Base-by-base conservation (phyloP, 2,329 filamentous ascomycete genomes). In the Pseudogymnoascus sp. region DNA sequence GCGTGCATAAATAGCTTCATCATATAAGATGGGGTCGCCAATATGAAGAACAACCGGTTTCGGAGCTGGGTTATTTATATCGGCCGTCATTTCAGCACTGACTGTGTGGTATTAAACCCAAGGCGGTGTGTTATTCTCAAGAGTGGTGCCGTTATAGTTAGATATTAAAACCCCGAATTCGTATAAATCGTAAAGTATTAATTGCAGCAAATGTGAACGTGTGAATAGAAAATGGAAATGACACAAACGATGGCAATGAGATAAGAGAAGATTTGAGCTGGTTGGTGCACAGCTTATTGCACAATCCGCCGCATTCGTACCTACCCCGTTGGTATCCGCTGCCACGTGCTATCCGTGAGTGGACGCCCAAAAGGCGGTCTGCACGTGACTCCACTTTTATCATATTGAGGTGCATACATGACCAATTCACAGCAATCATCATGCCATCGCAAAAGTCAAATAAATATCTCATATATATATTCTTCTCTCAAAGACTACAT, bases 1-100 rank as follows among this genome's bases (percentile, higher is more conserved):
- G 11, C 67, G 63, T 5, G 65, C 63, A 61, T 71, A 73, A 31
- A 70, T 65, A 1, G 65, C 65, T 8, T 66, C 66, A 48, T 74
- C 73, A 71, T 71, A 74, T 65, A 71, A 71, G 2, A 74, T 69
- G 3, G 72, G 71, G 60, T 74, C 72, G 3, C 73, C 73, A 48
- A 74, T 73, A 31, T 74, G 72, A 6, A 74, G 67, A 19, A 74
- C 69, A 28, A 71, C 70, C 2, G 69, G 71, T 37, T 71, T 74
- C 51, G 51, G 51, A 57, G 51, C 28, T 34, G 51, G 19, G 28
- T 6, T 19, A 57, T 34, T 13, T 19, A 7, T 34, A 10, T 57
- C 51, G 51, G 51, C 51, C 28, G 51, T 57, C 51, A 57, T 57
- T 19, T 61, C 36, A 61, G 60, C 19, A 43, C 25, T 14, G 31